Conservation (phyloP, 805 yeast species). For the Diddensiella santjacobensis region DNA sequence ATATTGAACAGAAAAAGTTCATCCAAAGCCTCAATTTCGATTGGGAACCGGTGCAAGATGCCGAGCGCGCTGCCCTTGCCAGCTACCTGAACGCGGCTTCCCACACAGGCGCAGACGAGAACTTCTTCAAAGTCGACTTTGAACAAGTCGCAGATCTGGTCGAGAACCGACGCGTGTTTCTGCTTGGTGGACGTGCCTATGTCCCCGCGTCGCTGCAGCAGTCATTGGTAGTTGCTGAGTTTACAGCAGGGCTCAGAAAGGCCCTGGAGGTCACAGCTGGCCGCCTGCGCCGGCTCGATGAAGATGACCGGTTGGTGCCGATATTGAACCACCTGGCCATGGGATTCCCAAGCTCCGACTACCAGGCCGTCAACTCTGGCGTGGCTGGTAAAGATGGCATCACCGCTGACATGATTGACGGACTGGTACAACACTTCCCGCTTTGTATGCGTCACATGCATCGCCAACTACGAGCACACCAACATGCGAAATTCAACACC, state of each 20-base stretch:
- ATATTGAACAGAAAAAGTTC: slow-evolving; percentile 66
- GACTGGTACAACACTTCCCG: slow-evolving; percentile 68
- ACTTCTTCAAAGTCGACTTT: slow-evolving; percentile 83
- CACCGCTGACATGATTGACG: slow-evolving; percentile 57
- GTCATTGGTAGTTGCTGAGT: slow-evolving; percentile 66
- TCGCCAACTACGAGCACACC: slow-evolving; percentile 51
- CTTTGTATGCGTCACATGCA: slow-evolving; percentile 71
- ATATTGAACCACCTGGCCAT: slow-evolving; percentile 72
- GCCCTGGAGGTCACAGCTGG: slow-evolving; percentile 67
- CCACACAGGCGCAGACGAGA: slow-evolving; percentile 38
- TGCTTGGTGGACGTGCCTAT: slow-evolving; percentile 72
- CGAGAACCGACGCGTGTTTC: slow-evolving; percentile 62
- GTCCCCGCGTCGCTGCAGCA: slow-evolving; percentile 80
- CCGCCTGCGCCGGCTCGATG: slow-evolving; percentile 78
- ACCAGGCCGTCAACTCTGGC: slow-evolving; percentile 27
- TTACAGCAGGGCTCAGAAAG: slow-evolving; percentile 46
- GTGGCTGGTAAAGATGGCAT: slow-evolving; percentile 42
- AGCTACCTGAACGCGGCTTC: slow-evolving; percentile 51
- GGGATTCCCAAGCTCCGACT: slow-evolving; percentile 53
- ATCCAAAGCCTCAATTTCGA: slow-evolving; percentile 62
- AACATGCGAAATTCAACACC: slow-evolving; percentile 77
- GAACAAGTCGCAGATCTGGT: slow-evolving; percentile 78
- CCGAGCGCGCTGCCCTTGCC: slow-evolving; percentile 53
- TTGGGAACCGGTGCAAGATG: slow-evolving; percentile 63
- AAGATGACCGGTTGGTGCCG: slow-evolving; percentile 85